Conservation (phyloP, 441 rosid genomes). For the Cnidoscolus chayamansa region DNA sequence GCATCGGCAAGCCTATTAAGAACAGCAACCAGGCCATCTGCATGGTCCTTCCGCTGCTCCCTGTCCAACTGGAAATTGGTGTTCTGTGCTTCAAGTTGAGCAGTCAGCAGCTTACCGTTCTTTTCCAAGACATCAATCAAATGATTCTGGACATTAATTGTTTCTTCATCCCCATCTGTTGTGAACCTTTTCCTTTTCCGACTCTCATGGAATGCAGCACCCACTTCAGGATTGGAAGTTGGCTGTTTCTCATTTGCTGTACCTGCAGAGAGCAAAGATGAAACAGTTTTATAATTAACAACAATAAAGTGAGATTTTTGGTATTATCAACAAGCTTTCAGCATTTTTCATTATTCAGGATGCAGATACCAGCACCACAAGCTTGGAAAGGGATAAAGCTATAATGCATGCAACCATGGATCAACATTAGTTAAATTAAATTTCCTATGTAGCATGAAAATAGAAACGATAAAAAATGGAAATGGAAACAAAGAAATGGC, state of each 20-base stretch:
- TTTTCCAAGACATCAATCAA: slow-evolving; percentile 67
- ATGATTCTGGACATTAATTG: slow-evolving; percentile 39
- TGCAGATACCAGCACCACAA: background rate
- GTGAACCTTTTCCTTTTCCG: slow-evolving; percentile 60
- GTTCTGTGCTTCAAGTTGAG: slow-evolving; percentile 93
- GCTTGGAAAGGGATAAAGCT: background rate
- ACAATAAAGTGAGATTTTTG: background rate
- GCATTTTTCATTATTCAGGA: background rate
- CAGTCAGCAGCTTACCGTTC: slow-evolving; percentile 73
- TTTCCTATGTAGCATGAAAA: background rate
- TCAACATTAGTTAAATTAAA: background rate
- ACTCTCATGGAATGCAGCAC: slow-evolving; percentile 57
- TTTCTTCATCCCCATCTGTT: slow-evolving; percentile 46
- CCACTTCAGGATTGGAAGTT: slow-evolving; percentile 45
- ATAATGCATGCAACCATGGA: background rate
- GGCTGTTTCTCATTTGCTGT: slow-evolving; percentile 45
- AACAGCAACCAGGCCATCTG: slow-evolving; percentile 62
- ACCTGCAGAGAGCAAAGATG: slow-evolving; percentile 31
- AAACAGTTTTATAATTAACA: background rate
- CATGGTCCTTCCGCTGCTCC: slow-evolving; percentile 80
- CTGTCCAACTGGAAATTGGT: slow-evolving; percentile 64
- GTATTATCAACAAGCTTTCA: background rate
- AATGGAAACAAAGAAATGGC: too few relatives aligned
- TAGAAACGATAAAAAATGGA: too few relatives aligned
- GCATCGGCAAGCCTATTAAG: slow-evolving; percentile 92